These are phyloP conservation scores for Marvania coccoides DNA, from an alignment of 139 green algal species.

Conservation along the genomic window DNA sequence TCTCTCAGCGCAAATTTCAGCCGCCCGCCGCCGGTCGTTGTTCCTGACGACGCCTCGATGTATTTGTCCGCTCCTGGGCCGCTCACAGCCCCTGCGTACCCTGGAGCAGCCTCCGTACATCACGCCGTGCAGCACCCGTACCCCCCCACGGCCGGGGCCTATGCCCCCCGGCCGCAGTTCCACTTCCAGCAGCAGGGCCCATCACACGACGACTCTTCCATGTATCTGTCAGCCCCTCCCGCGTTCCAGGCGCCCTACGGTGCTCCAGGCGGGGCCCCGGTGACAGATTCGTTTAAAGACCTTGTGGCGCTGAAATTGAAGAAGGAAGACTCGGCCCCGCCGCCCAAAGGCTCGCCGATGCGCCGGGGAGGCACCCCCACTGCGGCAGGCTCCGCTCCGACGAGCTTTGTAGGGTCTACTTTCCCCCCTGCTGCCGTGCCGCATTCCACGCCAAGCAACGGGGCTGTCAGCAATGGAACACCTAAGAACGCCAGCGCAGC, in stretches of 20 bases:
- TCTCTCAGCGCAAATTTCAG: not conserved
- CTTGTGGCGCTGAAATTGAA: not conserved
- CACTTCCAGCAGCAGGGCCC: not conserved
- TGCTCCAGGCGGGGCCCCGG: not conserved
- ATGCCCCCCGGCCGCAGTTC: not conserved
- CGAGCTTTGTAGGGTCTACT: not conserved
- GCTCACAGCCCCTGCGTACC: not conserved
- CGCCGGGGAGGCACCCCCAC: not conserved
- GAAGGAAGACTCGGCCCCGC: conserved; percentile 1
- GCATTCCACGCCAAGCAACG: not conserved
- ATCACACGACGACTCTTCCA: not conserved
- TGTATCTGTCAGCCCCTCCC: too few relatives aligned
- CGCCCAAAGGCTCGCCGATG: conserved; percentile 4
- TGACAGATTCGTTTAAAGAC: conserved; percentile 2
- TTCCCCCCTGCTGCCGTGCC: not conserved
- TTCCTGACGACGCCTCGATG: not conserved
- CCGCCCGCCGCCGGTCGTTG: not conserved
- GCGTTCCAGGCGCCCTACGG: not conserved
- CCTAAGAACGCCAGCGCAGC: not conserved
- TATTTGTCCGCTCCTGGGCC: not conserved
- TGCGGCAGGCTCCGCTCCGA: not conserved
- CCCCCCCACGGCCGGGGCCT: too few relatives aligned
- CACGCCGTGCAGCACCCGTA: too few relatives aligned
- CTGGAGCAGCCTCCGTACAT: not conserved
- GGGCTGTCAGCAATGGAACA: not conserved